Conservation (phyloP, 192 early-diverging fungal genomes). For the Backusella parvicylindrica region DNA sequence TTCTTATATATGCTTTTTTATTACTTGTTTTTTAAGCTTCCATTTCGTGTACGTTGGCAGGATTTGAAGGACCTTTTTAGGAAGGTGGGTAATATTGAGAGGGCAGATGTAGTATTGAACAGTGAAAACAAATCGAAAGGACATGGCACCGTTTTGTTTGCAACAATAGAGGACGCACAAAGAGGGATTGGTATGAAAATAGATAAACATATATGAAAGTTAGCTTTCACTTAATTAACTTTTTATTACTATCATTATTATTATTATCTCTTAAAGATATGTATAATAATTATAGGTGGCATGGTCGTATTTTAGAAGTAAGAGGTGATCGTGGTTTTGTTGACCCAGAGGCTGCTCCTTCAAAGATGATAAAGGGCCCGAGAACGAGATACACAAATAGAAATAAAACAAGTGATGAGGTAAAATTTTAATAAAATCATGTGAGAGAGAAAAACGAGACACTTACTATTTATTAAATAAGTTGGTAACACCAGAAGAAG, state of each 20-base stretch:
- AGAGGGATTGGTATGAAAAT: conserved; percentile 50
- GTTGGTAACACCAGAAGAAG: conserved; percentile 4
- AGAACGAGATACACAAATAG: conserved; percentile 17
- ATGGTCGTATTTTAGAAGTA: conserved; percentile 70
- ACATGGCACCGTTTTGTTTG: conserved; percentile 68
- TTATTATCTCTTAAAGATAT: conserved; percentile 28
- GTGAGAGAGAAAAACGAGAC: conserved; percentile 5
- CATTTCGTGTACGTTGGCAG: conserved; percentile 73
- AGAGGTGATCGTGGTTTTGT: conserved; percentile 62
- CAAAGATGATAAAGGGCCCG: not conserved
- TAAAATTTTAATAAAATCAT: not conserved
- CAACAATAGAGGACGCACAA: conserved; percentile 63
- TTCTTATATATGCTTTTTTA: not conserved
- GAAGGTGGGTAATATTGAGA: conserved; percentile 62
- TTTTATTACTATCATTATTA: too few species aligned
- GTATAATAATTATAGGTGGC: conserved; percentile 68
- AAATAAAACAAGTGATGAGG: conserved; percentile 1
- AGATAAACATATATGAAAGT: too few species aligned
- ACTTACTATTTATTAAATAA: conserved; percentile 2
- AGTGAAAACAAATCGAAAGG: conserved; percentile 65
- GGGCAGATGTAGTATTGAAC: conserved; percentile 60
- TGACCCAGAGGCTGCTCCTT: conserved; percentile 25
- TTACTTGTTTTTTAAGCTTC: conserved; percentile 45
- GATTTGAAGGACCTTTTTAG: conserved; percentile 68
- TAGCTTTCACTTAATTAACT: too few species aligned